Base-by-base conservation (phyloP, 306 rosid genomes). In the Rosa persica region DNA sequence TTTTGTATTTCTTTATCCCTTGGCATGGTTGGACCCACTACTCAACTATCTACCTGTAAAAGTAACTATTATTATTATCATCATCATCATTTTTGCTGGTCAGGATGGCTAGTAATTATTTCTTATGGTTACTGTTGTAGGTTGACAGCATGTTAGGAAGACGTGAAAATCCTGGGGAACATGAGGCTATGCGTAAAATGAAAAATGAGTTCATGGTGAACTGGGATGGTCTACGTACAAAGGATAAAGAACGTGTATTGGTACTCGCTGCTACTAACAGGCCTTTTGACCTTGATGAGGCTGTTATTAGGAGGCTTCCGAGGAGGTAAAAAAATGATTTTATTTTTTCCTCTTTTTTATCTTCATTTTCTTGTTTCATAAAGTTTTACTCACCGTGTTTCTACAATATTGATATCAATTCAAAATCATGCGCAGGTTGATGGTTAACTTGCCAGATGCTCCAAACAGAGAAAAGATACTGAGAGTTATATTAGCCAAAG, bases 211-310 rank as follows among this genome's bases (percentile, higher is more conserved):
- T 94, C 83, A 94, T 94, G 98, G 95, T 92, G 38, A 94, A 94
- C 80, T 94, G 98, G 98, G 98, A 94, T 84, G 98, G 98, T 77
- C 82, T 94, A 76, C 97, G 97, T 47, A 94, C 98, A 34, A 92
- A 94, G 85, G 98, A 94, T 67, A 92, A 82, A 80, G 98, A 94
- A 72, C 95, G 98, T 36, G 91, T 94, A 62, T 90, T 94, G 55
- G 98, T 94, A 83, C 98, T 94, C 77, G 98, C 92, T 74, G 98
- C 97, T 43, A 94, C 98, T 55, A 94, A 94, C 80, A 89, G 98
- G 84, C 98, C 98, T 25, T 92, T 90, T 89, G 98, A 94, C 86
- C 97, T 94, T 71, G 98, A 94, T 16, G 98, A 94, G 86, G 98
- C 98, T 40, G 98, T 94, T 81, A 92, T 94, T 78, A 86, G 98